phyloP scores from a whole-genome alignment of 257 asterid genomes.

The Oldenlandia corymbosa region DNA sequence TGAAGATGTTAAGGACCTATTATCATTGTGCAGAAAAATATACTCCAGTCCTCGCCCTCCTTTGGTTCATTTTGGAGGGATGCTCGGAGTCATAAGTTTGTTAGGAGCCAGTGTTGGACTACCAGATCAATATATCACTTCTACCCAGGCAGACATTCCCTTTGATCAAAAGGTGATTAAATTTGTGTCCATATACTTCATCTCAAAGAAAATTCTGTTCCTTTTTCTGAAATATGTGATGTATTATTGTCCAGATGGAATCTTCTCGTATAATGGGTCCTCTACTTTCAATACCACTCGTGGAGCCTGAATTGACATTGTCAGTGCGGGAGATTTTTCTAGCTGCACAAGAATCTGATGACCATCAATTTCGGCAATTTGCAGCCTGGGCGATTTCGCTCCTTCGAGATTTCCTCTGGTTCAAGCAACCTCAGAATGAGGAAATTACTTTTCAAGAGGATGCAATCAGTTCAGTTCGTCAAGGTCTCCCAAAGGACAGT shows the following conservation, averaged over 20 bases:
- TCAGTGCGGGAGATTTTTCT: constrained; percentile 81
- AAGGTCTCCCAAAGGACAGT: constrained; percentile 62
- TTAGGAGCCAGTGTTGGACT: constrained; percentile 85
- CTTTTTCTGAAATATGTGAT: neutral
- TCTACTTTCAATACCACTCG: constrained; percentile 41
- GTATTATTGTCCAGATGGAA: constrained; percentile 37
- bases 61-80: constrained; percentile 70
- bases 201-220: too few relatives aligned
- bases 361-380: constrained; percentile 58
- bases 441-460: constrained; percentile 33
- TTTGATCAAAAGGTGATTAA: constrained; percentile 48
- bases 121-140: constrained; percentile 28
- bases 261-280: constrained; percentile 45
- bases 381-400: constrained; percentile 91
- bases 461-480: constrained; percentile 42
- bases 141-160: constrained; percentile 20
- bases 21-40: constrained; percentile 54
- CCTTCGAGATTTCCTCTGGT: constrained; percentile 65
- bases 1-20: constrained; percentile 47
- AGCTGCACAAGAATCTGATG: constrained; percentile 63
- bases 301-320: constrained; percentile 61
- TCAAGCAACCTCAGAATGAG: constrained; percentile 38
- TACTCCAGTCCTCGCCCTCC: constrained; percentile 60
- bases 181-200: neutral
- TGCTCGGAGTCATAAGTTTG: constrained; percentile 79